Evolutionary conservation across 768 basidiomycete genomes (phyloP), one percentile per base, ranked within the genome.

Genomic region (Tulasnella sp.): DNA sequence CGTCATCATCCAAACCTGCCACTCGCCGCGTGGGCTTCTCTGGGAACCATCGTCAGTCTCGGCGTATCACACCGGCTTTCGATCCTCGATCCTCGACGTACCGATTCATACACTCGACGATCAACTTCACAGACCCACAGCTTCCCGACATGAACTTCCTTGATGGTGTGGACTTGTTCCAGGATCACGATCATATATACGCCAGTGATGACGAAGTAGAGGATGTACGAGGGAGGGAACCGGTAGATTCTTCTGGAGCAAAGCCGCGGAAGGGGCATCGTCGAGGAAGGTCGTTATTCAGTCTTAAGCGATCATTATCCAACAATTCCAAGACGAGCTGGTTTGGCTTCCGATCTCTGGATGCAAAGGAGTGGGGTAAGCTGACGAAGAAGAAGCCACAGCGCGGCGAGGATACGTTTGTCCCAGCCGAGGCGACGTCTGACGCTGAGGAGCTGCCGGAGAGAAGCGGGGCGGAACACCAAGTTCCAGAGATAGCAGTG

Each of bases 81-180:
- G 54, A 56, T 42, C 54, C 54, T 12, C 38, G 54, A 11, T 56
- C 54, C 22, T 56, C 54, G 22, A 56, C 54, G 42, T 56, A 56
- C 27, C 41, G 43, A 29, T 56, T 56, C 21, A 56, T 56, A 19
- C 54, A 43, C 19, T 56, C 54, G 2, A 43, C 54, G 2, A 56
- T 56, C 43, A 44, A 46, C 54, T 56, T 56, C 29, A 4, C n/a
- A 8, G 54, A 56, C 41, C 54, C 54, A 8, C 19, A 44, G 15
- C 41, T 56, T n/a, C 54, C 54, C 4, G 54, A 56, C 15, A 15
- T 56, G 24, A 56, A 56, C 22, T 56, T 56, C 30, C 42, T 56
- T 3, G 54, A 56, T 25, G 54, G 54, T 34, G 29, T 56, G 41
- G 54, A 43, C 19, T 29, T 56, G 12, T 22, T 42, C 2, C 15